Base-by-base conservation (phyloP, 2,329 filamentous ascomycete genomes). In the Claviceps paspali region DNA sequence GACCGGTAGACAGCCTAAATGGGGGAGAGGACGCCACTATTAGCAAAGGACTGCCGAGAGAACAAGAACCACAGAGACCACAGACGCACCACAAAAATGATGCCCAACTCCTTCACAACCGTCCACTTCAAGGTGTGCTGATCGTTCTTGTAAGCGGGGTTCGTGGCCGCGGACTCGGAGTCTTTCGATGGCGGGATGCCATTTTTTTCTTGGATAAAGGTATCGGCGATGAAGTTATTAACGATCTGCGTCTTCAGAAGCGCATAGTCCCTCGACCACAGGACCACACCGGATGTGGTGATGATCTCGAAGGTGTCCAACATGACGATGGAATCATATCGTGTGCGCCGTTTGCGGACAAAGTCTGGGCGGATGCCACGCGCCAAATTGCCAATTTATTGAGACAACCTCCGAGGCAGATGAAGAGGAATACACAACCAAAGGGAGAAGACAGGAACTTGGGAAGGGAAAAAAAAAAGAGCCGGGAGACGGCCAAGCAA, bases 111-210 rank as follows among this genome's bases (percentile, higher is more conserved):
- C 62, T 95, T 96, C 38, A 81, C 80, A 26, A 82, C 76, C 4
- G 85, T 86, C 83, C 88, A 98, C 63, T 91, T 92, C 47, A 98
- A 59, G 0, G 86, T 96, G 55, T 96, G 92, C 47, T 92, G 86
- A 49, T 96, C 91, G 52, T 83, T 82, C 59, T 76, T 84, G 63
- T 91, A 98, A 0, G 79, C 70, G 12, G 82, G 74, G 48, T 84
- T 84, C 35, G 62, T 65, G 12, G 73, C 64, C 11, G 76, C 69
- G 6, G 76, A 73, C 35, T 5, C 5, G 21, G 21, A 22, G 21
- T 76, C 71, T 46, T 75, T 73, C 36, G 76, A 67, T 38, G 73
- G 65, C 37, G 70, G 67, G 35, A 68, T 68, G 40, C 76, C 70
- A 42, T 73, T 72, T 58, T 83, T 87, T 65, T 95, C 88, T 62